Percentiles rank a stretch among this genome's conserved stretches.
Evolutionary conservation across 164 flowering plant species (phyloP).

Genomic region (Magnolia changhungtana): DNA sequence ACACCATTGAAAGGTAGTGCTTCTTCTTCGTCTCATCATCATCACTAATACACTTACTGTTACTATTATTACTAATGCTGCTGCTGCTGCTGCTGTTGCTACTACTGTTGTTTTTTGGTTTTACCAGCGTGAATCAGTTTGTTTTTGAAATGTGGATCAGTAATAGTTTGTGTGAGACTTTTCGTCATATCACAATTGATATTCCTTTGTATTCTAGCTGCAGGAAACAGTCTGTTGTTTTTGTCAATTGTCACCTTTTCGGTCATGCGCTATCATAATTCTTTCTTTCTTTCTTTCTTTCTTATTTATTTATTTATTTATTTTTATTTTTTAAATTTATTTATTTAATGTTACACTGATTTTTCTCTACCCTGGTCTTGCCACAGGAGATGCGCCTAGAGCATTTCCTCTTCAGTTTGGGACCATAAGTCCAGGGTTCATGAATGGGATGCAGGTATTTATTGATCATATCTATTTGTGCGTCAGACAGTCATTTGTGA

Average conservation of each 20-base stretch:
- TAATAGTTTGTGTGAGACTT: too few species aligned
- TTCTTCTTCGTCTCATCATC: neutral
- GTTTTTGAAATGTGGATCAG: too few species aligned
- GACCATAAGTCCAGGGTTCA: conserved; percentile 15
- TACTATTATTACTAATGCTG: too few species aligned
- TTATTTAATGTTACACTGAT: neutral
- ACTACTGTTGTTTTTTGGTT: neutral
- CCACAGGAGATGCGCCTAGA: conserved; percentile 45
- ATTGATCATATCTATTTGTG: neutral
- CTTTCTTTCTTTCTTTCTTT: neutral
- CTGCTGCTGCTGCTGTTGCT: neutral
- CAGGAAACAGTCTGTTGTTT: neutral
- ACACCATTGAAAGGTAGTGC: conserved; percentile 58
- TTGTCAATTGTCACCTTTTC: neutral
- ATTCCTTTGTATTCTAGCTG: too few species aligned
- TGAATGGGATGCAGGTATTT: conserved; percentile 26
- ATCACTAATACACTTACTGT: neutral
- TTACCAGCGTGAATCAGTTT: too few species aligned
- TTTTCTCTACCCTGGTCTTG: neutral
- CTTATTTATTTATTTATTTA: too few species aligned
- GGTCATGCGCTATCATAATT: neutral
- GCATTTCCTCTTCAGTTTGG: conserved; percentile 23
- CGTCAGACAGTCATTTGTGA: neutral
- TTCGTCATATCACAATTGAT: too few species aligned
- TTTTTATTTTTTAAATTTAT: neutral